phyloP scores from a whole-genome alignment of 805 yeast genomes.

The Pichia membranifaciens region DNA sequence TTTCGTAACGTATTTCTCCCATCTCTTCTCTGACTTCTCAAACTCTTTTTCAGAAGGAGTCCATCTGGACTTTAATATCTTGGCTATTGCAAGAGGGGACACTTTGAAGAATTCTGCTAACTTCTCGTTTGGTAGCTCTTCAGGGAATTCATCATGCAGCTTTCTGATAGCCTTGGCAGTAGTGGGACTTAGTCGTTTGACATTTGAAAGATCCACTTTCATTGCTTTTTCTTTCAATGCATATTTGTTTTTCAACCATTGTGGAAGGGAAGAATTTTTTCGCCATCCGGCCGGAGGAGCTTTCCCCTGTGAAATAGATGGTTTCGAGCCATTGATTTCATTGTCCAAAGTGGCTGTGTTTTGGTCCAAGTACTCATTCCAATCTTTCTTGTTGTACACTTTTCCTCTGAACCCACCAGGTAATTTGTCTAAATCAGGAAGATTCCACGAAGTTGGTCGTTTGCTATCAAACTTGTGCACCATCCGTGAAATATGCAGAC shows the following conservation, averaged over 20 bases:
- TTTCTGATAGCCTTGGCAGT: conserved; percentile 60
- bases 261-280: conserved; percentile 37
- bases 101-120: conserved; percentile 60
- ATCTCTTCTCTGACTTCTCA: conserved; percentile 41
- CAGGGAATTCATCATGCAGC: conserved; percentile 53
- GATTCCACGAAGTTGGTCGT: conserved; percentile 29
- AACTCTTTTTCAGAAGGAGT: conserved; percentile 54
- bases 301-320: conserved; percentile 5
- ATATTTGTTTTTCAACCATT: conserved; percentile 66
- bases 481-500: neutral
- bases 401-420: conserved; percentile 33
- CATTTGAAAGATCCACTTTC: conserved; percentile 59
- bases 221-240: conserved; percentile 58
- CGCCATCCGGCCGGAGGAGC: conserved; percentile 47
- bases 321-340: conserved; percentile 14
- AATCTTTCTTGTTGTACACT: conserved; percentile 26
- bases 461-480: conserved; percentile 3
- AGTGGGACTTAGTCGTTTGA: conserved; percentile 57
- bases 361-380: conserved; percentile 22
- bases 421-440: conserved; percentile 30
- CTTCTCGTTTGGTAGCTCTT: conserved; percentile 47
- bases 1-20: conserved; percentile 44
- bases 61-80: conserved; percentile 78
- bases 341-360: conserved; percentile 17
- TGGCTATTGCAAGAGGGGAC: conserved; percentile 76